Percentiles rank a stretch among this genome's conserved stretches.
phyloP scores from a whole-genome alignment of 345 rosid species.

The Euclidium syriacum region DNA sequence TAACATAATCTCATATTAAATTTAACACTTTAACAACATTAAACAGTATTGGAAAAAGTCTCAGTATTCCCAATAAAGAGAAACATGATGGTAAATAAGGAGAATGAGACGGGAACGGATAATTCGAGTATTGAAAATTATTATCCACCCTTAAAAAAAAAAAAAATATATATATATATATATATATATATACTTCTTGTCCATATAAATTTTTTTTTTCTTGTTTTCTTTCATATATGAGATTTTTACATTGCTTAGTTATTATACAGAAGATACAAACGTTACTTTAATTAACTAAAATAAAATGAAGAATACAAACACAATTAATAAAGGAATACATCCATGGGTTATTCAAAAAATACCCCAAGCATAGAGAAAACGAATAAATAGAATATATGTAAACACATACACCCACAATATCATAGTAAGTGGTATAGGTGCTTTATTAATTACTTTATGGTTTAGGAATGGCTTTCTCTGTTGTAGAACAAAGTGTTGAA shows the following conservation, averaged over 20 bases:
- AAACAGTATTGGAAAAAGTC: too few relatives aligned
- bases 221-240: background rate
- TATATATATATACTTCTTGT: too few relatives aligned
- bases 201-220: background rate
- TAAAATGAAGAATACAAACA: background rate
- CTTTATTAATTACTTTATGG: background rate
- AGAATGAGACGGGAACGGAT: too few relatives aligned
- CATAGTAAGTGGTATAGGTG: background rate
- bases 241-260: background rate
- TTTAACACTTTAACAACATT: too few relatives aligned
- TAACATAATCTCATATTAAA: too few relatives aligned
- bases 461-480: slow-evolving; percentile 17
- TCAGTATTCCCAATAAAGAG: too few relatives aligned
- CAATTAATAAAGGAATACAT: slow-evolving; percentile 10
- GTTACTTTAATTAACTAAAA: too few relatives aligned
- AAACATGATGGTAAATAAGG: too few relatives aligned
- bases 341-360: background rate
- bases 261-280: background rate
- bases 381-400: slow-evolving; percentile 3
- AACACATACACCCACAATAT: background rate
- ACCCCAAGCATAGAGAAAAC: slow-evolving; percentile 4
- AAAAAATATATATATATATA: too few relatives aligned
- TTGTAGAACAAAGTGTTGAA: slow-evolving; percentile 26
- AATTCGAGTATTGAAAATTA: too few relatives aligned
- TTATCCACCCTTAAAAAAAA: too few relatives aligned